Percentiles rank a stretch among this genome's conserved stretches.
phyloP scores from a whole-genome alignment of 1,139 yeast species.

The Pichia sp. region DNA sequence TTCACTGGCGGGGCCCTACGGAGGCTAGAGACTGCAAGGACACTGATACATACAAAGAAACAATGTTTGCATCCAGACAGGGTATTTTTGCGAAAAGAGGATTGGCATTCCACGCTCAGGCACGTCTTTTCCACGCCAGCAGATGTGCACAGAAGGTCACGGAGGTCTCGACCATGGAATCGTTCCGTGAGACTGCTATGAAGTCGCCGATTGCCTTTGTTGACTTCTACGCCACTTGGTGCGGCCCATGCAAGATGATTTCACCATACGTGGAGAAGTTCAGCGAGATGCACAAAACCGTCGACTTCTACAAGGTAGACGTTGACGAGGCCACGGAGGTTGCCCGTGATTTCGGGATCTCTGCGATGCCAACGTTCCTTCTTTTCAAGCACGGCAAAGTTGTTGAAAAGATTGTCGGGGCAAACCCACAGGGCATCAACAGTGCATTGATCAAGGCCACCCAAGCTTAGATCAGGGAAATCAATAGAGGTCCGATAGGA shows the following conservation, averaged over 20 bases:
- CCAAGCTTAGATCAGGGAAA: neutral
- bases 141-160: constrained; percentile 21
- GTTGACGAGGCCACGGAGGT: constrained; percentile 61
- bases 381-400: constrained; percentile 66
- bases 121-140: constrained; percentile 22
- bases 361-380: constrained; percentile 87
- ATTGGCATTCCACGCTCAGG: neutral
- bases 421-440: constrained; percentile 55
- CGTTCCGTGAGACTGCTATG: constrained; percentile 46
- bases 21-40: neutral
- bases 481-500: no score
- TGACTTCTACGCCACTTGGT: constrained; percentile 88
- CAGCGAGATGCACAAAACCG: constrained; percentile 39
- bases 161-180: constrained; percentile 36
- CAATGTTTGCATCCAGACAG: constrained; percentile 10
- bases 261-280: constrained; percentile 74
- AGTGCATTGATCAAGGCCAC: constrained; percentile 24
- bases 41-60: neutral
- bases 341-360: constrained; percentile 63
- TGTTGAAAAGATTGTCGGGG: constrained; percentile 68
- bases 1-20: neutral
- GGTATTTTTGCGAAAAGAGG: neutral
- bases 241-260: constrained; percentile 89
- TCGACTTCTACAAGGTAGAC: constrained; percentile 73
- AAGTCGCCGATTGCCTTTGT: constrained; percentile 61